Conservation (phyloP, 2,329 filamentous ascomycete species). For the Aschersonia sp. region DNA sequence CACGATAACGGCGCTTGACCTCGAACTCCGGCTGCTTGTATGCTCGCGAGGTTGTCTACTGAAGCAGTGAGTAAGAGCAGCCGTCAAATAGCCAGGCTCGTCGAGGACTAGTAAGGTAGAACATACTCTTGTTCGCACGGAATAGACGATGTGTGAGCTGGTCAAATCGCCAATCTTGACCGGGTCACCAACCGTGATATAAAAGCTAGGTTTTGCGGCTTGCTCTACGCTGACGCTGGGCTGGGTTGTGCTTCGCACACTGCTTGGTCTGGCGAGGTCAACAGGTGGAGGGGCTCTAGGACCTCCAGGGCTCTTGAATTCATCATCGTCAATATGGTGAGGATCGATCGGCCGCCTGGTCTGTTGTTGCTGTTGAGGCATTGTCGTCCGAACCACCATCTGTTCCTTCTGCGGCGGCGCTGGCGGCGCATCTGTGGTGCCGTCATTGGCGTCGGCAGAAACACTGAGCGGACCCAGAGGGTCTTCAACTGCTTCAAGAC, state of each 20-base stretch:
- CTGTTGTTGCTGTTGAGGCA: constrained; percentile 29
- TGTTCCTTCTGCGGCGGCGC: constrained; percentile 55
- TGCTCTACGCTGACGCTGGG: constrained; percentile 87
- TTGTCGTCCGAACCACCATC: constrained; percentile 43
- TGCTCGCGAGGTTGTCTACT: constrained; percentile 82
- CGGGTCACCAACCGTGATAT: constrained; percentile 86
- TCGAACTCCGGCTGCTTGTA: constrained; percentile 88
- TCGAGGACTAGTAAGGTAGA: neutral
- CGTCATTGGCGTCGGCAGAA: constrained; percentile 31
- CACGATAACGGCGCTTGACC: constrained; percentile 84
- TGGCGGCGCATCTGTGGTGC: constrained; percentile 41
- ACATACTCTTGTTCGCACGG: constrained; percentile 75
- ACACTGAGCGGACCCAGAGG: constrained; percentile 67
- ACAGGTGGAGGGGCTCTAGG: constrained; percentile 55
- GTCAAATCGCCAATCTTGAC: constrained; percentile 97
- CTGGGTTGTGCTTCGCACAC: constrained; percentile 36
- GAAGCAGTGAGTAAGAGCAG: neutral
- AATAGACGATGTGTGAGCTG: constrained; percentile 95
- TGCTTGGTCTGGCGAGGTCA: constrained; percentile 38
- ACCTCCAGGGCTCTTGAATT: constrained; percentile 36
- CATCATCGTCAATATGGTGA: constrained; percentile 58
- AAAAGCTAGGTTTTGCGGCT: constrained; percentile 81
- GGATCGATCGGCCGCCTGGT: constrained; percentile 35
- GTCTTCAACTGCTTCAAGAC: constrained; percentile 64
- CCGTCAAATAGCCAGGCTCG: neutral